Evolutionary conservation across 768 basidiomycete genomes (phyloP).

Genomic region (Amanita thiersii): DNA sequence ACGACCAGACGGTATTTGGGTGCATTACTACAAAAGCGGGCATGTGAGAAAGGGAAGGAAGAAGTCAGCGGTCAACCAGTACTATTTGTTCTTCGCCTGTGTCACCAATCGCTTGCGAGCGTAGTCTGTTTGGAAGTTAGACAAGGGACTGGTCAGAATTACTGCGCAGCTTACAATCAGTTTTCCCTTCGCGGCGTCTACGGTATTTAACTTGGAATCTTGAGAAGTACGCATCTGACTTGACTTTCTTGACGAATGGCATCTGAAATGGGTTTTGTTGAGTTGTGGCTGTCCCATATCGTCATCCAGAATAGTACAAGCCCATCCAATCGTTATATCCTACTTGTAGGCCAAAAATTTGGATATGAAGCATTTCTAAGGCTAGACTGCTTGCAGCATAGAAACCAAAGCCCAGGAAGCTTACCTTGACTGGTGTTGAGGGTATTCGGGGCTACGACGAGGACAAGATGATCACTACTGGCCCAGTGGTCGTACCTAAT

Average conservation of each 20-base stretch:
- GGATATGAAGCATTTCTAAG: neutral
- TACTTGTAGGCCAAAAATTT: neutral
- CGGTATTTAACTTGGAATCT: conserved; percentile 99
- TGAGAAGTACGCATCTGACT: conserved; percentile 96
- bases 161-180: conserved; percentile 66
- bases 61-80: conserved; percentile 18
- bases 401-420: conserved; percentile 10
- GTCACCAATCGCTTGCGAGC: conserved; percentile 95
- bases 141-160: conserved; percentile 1
- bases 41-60: neutral
- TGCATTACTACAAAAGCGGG: conserved; percentile 58
- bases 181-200: conserved; percentile 95
- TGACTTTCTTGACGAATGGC: conserved; percentile 98
- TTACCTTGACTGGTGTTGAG: conserved; percentile 33
- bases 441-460: conserved; percentile 21
- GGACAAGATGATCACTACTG: conserved; percentile 10
- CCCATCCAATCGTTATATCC: conserved; percentile 21
- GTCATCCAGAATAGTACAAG: conserved; percentile 23
- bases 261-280: conserved; percentile 43
- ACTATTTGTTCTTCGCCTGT: conserved; percentile 99
- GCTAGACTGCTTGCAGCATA: neutral
- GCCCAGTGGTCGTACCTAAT: neutral
- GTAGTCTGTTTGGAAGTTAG: conserved; percentile 57
- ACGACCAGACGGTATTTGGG: conserved; percentile 99
- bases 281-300: conserved; percentile 6